A percentile compares a stretch with the other conserved stretches of the same genome.
phyloP scores from a whole-genome alignment of 73 alveolate genomes.

The Paramecium tetraurelia region DNA sequence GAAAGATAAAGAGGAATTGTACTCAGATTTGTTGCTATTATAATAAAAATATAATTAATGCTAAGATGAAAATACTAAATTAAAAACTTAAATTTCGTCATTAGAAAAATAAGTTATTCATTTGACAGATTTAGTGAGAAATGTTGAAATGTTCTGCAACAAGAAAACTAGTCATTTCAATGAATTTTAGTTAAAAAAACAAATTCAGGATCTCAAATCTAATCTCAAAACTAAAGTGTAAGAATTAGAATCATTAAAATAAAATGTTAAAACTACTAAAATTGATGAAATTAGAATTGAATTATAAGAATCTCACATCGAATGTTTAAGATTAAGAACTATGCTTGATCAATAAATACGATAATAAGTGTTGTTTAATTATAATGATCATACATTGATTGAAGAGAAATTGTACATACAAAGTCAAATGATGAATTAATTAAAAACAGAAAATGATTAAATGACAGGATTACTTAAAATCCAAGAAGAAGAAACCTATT shows the following conservation, averaged over 20 bases:
- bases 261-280: not conserved
- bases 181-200: not conserved
- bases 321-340: not conserved
- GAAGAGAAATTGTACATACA: slow-evolving; percentile 29
- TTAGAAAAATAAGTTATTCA: not conserved
- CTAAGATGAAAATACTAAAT: slow-evolving; percentile 7
- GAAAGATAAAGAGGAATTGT: slow-evolving; percentile 26
- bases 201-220: not conserved
- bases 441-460: slow-evolving; percentile 47
- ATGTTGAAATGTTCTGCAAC: slow-evolving; percentile 26
- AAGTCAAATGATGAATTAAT: slow-evolving; percentile 24
- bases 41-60: not conserved
- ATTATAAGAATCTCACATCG: slow-evolving; percentile 26
- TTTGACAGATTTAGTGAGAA: slow-evolving; percentile 2
- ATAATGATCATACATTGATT: slow-evolving; percentile 2
- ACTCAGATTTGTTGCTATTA: not conserved
- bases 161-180: not conserved
- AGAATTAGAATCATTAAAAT: not conserved
- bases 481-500: slow-evolving; percentile 33
- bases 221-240: not conserved
- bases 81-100: slow-evolving; percentile 6
- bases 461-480: slow-evolving; percentile 6
- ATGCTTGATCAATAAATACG: not conserved
- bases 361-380: not conserved
- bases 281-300: slow-evolving; percentile 43